These are phyloP conservation scores for Populus tomentosa DNA, from an alignment of 441 rosid genomes.

Conservation along the genomic window DNA sequence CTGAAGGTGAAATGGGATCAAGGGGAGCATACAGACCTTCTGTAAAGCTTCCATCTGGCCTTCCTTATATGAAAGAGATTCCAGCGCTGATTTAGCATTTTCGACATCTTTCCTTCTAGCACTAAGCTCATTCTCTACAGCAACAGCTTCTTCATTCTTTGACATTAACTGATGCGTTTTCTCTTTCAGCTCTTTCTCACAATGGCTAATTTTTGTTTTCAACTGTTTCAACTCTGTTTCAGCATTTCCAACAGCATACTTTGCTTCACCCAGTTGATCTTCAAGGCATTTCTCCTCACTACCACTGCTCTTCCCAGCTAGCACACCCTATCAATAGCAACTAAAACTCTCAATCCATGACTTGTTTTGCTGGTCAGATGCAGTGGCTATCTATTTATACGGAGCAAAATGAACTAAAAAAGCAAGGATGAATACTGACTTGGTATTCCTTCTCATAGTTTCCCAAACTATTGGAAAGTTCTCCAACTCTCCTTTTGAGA, in stretches of 20 bases:
- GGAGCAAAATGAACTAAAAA: background rate
- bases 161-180: conserved; percentile 63
- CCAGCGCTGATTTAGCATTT: conserved; percentile 46
- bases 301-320: conserved; percentile 95
- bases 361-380: conserved; percentile 8
- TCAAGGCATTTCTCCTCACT: conserved; percentile 96
- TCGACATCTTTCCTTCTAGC: conserved; percentile 67
- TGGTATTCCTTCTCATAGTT: conserved; percentile 86
- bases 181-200: conserved; percentile 83
- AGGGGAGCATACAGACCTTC: conserved; percentile 46
- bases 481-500: conserved; percentile 59
- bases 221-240: conserved; percentile 87
- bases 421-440: conserved; percentile 34
- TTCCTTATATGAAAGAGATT: conserved; percentile 62
- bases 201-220: conserved; percentile 79
- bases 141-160: conserved; percentile 74
- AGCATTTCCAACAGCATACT: conserved; percentile 80
- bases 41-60: conserved; percentile 89
- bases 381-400: background rate
- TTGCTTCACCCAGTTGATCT: conserved; percentile 94
- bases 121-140: conserved; percentile 70
- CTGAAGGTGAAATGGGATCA: background rate
- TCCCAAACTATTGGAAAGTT: conserved; percentile 69
- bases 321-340: conserved; percentile 62
- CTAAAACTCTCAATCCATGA: conserved; percentile 17